Base-by-base conservation (phyloP, 2,329 filamentous ascomycete genomes). In the Aspergillus uvarum region DNA sequence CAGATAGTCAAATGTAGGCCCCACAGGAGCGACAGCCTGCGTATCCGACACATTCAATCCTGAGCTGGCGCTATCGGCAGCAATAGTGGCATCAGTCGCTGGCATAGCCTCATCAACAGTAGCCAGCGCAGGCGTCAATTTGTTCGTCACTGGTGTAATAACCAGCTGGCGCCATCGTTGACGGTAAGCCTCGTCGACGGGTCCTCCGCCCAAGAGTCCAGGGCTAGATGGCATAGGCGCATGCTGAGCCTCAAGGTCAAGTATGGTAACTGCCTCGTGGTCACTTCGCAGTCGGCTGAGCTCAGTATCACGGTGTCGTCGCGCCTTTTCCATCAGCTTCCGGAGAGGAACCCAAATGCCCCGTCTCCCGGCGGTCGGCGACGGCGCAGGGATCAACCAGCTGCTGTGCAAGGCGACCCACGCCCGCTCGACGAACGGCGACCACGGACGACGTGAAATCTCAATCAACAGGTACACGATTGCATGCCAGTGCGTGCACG, bases 401-500 rank as follows among this genome's bases (percentile, higher is more conserved):
- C 21, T 22, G 14, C 47, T 49, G 47, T 49, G 21, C 21, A 49
- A 16, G 21, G 47, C 47, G 47, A 24, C 14, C 47, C 47, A 49
- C 21, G 47, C 47, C 21, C 47, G 47, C 10, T 49, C 47, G 14
- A 49, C 47, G 47, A 14, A 22, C 10, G 31, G 14, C 6, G 51
- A 54, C 51, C 51, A 54, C 11, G 51, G n/a, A 22, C 51, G 51
- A 4, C 51, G 51, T 12, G 14, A n/a, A 5, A 47, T 54, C 35
- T 85, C 82, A 12, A 86, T 76, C 29, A 87, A 65, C 0, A 85
- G 74, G 63, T 83, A 87, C 0, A 83, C 82, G 3, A 86, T 79
- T 4, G 84, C 82, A 63, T 86, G 80, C 83, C 84, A 87, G 60
- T 86, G 83, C 0, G 81, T 83, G 67, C 85, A 86, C 0, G 82